Percentiles rank a stretch among this genome's conserved stretches.
phyloP scores from a whole-genome alignment of 192 early-diverging fungal genomes.

The Thamnidium elegans region DNA sequence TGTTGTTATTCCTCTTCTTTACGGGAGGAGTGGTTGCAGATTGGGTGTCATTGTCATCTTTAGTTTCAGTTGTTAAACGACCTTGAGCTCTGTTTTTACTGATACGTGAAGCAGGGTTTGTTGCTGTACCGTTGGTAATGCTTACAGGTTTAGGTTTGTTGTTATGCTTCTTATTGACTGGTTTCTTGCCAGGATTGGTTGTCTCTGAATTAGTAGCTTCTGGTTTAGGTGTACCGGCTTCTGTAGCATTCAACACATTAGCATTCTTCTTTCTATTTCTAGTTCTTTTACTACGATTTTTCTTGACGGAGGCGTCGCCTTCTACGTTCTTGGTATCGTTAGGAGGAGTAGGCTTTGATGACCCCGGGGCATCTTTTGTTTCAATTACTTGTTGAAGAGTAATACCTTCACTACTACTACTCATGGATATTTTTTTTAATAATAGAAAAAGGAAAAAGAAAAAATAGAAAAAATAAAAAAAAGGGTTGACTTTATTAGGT shows the following conservation, averaged over 20 bases:
- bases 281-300: no score
- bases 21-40: not conserved
- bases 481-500: not conserved
- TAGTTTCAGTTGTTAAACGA: slow-evolving; percentile 12
- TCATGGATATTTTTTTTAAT: no score
- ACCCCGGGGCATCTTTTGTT: no score
- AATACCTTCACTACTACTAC: no score
- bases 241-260: no score
- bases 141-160: not conserved
- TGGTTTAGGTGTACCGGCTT: not conserved
- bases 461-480: no score
- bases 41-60: not conserved
- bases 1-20: slow-evolving; percentile 3
- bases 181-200: not conserved
- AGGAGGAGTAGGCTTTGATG: no score
- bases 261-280: no score
- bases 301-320: no score
- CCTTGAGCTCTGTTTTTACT: slow-evolving; percentile 24
- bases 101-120: not conserved
- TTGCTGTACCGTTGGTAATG: not conserved
- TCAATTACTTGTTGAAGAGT: no score
- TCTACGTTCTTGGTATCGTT: no score
- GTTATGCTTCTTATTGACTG: not conserved
- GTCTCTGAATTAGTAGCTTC: not conserved
- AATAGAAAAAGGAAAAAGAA: no score